Percentiles rank a stretch among this genome's conserved stretches.
phyloP scores from a whole-genome alignment of 2,329 filamentous ascomycete genomes.

The Calonectria pteridis region DNA sequence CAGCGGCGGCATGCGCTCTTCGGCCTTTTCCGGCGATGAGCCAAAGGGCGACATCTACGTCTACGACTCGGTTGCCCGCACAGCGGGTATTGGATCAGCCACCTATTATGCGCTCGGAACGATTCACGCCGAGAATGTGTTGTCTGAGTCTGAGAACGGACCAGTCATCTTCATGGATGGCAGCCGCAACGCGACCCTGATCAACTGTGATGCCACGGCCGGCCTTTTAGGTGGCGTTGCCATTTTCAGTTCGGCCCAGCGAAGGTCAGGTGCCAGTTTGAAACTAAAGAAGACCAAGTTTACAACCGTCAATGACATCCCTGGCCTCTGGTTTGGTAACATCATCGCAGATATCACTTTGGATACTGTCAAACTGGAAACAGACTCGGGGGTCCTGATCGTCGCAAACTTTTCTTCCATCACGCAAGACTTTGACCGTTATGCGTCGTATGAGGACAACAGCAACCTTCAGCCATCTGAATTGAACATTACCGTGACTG shows the following conservation, averaged over 20 bases:
- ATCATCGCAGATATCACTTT: background rate
- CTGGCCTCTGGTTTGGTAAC: conserved; percentile 9
- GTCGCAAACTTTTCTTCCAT: conserved; percentile 2
- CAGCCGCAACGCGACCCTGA: background rate
- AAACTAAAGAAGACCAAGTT: background rate
- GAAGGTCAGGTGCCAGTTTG: background rate
- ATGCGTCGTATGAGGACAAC: background rate
- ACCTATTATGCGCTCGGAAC: background rate
- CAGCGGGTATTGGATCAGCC: background rate
- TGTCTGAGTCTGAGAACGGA: background rate
- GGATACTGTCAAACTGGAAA: background rate
- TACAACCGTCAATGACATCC: background rate
- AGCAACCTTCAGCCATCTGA: background rate
- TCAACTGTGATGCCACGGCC: conserved; percentile 1
- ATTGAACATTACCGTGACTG: background rate
- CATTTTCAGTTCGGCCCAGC: background rate
- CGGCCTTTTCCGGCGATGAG: background rate
- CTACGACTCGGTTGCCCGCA: background rate
- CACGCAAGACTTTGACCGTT: conserved; percentile 5
- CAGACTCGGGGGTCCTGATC: background rate
- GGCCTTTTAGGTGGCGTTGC: conserved; percentile 1
- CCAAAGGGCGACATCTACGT: conserved; percentile 4
- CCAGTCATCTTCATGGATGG: conserved; percentile 14
- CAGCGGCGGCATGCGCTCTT: background rate
- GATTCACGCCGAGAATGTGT: conserved; percentile 5